phyloP scores from a whole-genome alignment of 2,329 filamentous ascomycete genomes.

The Verticillium nonalfalfae region DNA sequence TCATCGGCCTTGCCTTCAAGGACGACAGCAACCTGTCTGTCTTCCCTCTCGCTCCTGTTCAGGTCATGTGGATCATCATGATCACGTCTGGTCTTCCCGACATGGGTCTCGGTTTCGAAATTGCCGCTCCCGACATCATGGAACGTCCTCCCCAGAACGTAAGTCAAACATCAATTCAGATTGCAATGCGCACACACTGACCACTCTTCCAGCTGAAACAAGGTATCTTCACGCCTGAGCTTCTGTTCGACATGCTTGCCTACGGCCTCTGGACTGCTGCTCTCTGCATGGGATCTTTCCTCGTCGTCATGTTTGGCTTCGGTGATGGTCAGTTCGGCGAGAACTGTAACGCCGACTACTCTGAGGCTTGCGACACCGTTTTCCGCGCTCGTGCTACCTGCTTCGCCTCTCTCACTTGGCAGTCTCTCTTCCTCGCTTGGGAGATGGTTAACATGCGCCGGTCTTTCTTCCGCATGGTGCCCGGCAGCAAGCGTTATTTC shows the following conservation, averaged over 20 bases:
- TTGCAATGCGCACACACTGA: not conserved
- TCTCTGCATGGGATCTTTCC: conserved; percentile 47
- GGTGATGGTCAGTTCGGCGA: conserved; percentile 47
- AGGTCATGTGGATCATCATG: conserved; percentile 77
- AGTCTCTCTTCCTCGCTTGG: conserved; percentile 69
- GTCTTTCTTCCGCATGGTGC: conserved; percentile 68
- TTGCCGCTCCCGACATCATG: conserved; percentile 63
- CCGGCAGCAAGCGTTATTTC: conserved; percentile 51
- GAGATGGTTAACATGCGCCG: conserved; percentile 66
- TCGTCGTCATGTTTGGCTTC: conserved; percentile 42
- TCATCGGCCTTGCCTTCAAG: conserved; percentile 67
- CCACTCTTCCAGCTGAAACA: conserved; percentile 21
- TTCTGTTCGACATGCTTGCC: conserved; percentile 59
- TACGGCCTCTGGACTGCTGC: conserved; percentile 63
- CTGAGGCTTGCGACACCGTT: conserved; percentile 47
- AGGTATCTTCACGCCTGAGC: conserved; percentile 59
- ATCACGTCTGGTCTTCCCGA: conserved; percentile 68
- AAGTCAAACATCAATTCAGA: conserved; percentile 17
- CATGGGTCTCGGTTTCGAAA: conserved; percentile 69
- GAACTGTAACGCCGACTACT: conserved; percentile 54
- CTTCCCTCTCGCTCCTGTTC: conserved; percentile 66
- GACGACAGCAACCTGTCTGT: conserved; percentile 56
- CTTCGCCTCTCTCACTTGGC: conserved; percentile 69
- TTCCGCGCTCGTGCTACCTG: conserved; percentile 66
- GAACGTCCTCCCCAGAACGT: conserved; percentile 60